A percentile compares a stretch with the other conserved stretches of the same genome.
Evolutionary conservation across 768 basidiomycete genomes (phyloP).

Genomic region (Pleurotus tuoliensis): DNA sequence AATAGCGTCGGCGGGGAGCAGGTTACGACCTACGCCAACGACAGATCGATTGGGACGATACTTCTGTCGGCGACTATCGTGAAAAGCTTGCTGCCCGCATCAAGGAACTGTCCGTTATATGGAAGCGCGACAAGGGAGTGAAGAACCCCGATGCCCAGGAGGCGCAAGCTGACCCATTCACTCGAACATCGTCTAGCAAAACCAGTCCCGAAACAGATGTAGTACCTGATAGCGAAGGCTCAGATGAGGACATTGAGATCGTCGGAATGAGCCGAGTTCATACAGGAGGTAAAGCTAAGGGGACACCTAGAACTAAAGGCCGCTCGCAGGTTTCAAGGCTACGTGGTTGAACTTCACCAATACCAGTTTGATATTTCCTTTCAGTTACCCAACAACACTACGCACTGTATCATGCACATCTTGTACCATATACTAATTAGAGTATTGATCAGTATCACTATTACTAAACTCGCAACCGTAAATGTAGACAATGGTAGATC

Average conservation of each 20-base stretch:
- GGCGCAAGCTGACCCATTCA: not conserved
- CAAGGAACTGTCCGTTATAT: constrained; percentile 44
- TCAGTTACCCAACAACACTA: too few species aligned
- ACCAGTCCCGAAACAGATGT: not conserved
- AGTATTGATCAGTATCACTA: too few species aligned
- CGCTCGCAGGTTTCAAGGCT: not conserved
- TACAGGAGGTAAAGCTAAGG: not conserved
- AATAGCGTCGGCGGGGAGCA: constrained; percentile 24
- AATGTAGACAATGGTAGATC: too few species aligned
- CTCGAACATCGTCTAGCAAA: not conserved
- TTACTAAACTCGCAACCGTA: too few species aligned
- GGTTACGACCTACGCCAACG: constrained; percentile 28
- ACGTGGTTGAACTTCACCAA: not conserved
- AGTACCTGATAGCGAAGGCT: constrained; percentile 18
- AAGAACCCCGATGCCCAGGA: constrained; percentile 28
- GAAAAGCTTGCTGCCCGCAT: constrained; percentile 41
- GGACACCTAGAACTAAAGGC: not conserved
- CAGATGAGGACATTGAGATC: constrained; percentile 42
- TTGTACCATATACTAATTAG: too few species aligned
- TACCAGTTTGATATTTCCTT: not conserved
- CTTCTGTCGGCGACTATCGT: constrained; percentile 42
- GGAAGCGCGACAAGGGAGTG: constrained; percentile 42
- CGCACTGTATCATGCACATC: too few species aligned
- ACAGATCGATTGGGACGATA: constrained; percentile 48
- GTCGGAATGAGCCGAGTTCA: constrained; percentile 27